Evolutionary conservation across 2,329 filamentous ascomycete genomes (phyloP).

Genomic region (Diaporthe eres): DNA sequence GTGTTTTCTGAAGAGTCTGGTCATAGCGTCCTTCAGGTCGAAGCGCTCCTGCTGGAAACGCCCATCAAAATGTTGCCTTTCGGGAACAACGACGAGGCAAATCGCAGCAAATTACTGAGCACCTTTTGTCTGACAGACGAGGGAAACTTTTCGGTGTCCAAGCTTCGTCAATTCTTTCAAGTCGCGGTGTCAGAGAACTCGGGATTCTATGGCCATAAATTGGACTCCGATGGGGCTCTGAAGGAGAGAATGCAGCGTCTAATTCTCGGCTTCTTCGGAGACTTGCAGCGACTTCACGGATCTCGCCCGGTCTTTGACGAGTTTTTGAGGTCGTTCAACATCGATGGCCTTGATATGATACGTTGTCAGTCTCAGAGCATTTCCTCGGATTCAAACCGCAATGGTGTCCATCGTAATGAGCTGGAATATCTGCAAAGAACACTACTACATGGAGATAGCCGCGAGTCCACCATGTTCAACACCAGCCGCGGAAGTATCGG

Average conservation of each 20-base stretch:
- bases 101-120: background rate
- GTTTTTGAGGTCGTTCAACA: background rate
- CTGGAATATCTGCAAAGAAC: background rate
- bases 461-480: background rate
- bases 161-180: background rate
- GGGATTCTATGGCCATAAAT: background rate
- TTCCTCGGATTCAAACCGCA: background rate
- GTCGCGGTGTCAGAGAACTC: background rate
- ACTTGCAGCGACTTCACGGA: background rate
- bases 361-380: background rate
- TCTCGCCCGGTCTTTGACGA: background rate
- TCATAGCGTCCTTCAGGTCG: background rate
- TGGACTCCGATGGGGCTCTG: background rate
- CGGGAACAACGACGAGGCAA: background rate
- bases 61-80: background rate
- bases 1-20: background rate
- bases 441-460: background rate
- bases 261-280: background rate
- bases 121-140: background rate
- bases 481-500: background rate
- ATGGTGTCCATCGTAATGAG: background rate
- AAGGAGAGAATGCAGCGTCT: background rate
- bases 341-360: background rate
- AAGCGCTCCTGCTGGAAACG: background rate
- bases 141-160: background rate